Evolutionary conservation across 2,329 filamentous ascomycete genomes (phyloP).

Genomic region (Penicillium occitanis): DNA sequence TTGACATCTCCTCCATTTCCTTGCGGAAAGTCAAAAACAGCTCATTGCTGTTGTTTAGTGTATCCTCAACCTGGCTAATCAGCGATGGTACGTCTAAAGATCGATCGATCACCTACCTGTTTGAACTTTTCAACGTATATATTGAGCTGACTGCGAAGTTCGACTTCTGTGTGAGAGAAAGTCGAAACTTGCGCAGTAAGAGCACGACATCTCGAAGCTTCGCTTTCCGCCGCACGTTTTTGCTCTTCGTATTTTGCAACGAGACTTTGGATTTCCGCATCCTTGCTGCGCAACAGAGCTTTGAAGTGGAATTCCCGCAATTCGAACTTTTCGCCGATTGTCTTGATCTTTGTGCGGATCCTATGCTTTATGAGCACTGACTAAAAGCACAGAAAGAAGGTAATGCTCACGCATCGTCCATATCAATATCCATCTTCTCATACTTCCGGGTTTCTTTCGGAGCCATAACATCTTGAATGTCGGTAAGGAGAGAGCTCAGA

Average conservation of each 20-base stretch:
- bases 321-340: slow-evolving; percentile 95
- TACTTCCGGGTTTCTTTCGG: slow-evolving; percentile 80
- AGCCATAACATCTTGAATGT: slow-evolving; percentile 84
- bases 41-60: slow-evolving; percentile 96
- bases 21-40: slow-evolving; percentile 95
- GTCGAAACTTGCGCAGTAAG: slow-evolving; percentile 90
- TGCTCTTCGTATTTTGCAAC: slow-evolving; percentile 86
- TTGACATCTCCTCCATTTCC: slow-evolving; percentile 99
- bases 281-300: slow-evolving; percentile 86
- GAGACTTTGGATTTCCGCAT: slow-evolving; percentile 91
- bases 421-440: slow-evolving; percentile 77
- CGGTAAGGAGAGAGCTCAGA: slow-evolving; percentile 74
- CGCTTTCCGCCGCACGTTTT: slow-evolving; percentile 80
- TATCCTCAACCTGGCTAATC: slow-evolving; percentile 80
- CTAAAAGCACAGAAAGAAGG: not conserved
- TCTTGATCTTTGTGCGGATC: slow-evolving; percentile 75
- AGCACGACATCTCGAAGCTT: slow-evolving; percentile 75
- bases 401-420: slow-evolving; percentile 76
- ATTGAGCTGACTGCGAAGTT: slow-evolving; percentile 90
- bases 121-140: slow-evolving; percentile 99
- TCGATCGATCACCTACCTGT: slow-evolving; percentile 67
- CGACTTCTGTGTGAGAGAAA: slow-evolving; percentile 93
- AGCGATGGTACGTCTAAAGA: slow-evolving; percentile 1
- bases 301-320: slow-evolving; percentile 92
- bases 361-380: slow-evolving; percentile 33